A percentile compares a stretch with the other conserved stretches of the same genome.
phyloP scores from a whole-genome alignment of 2,329 filamentous ascomycete genomes.

The Claviceps lovelessii region DNA sequence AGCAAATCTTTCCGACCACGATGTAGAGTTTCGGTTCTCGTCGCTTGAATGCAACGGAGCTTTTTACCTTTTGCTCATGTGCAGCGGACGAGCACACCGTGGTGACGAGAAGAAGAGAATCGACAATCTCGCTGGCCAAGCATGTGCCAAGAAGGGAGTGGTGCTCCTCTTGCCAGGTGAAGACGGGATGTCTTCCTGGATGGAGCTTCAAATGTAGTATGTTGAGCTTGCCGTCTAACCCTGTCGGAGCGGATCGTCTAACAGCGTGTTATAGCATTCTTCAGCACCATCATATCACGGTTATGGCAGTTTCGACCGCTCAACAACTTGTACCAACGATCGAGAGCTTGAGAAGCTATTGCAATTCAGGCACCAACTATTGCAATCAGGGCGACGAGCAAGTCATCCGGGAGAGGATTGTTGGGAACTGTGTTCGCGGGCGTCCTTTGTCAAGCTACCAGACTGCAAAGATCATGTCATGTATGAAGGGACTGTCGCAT shows the following conservation, averaged over 20 bases:
- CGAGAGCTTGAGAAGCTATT: constrained; percentile 21
- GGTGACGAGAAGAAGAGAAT: constrained; percentile 19
- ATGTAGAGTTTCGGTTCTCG: constrained; percentile 27
- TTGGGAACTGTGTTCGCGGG: constrained; percentile 14
- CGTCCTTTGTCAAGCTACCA: constrained; percentile 12
- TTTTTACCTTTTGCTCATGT: constrained; percentile 28
- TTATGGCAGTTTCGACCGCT: constrained; percentile 28
- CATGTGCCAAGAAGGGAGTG: constrained; percentile 25
- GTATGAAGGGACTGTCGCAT: constrained; percentile 13
- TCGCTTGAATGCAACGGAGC: constrained; percentile 1
- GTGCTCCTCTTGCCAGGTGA: constrained; percentile 28
- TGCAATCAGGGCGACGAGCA: background rate
- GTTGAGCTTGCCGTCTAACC: constrained; percentile 2
- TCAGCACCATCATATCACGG: constrained; percentile 19
- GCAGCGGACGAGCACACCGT: constrained; percentile 21
- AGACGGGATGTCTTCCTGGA: constrained; percentile 20
- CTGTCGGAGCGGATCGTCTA: background rate
- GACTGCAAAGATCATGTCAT: constrained; percentile 17
- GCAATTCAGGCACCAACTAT: background rate
- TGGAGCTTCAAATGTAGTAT: constrained; percentile 31
- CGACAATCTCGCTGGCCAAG: constrained; percentile 25
- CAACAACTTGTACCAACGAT: constrained; percentile 24
- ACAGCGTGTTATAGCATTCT: constrained; percentile 17
- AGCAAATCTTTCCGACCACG: constrained; percentile 26
- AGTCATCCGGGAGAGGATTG: background rate